Evolutionary conservation across 2,329 filamentous ascomycete species (phyloP).

Genomic region (Calonectria naviculata): DNA sequence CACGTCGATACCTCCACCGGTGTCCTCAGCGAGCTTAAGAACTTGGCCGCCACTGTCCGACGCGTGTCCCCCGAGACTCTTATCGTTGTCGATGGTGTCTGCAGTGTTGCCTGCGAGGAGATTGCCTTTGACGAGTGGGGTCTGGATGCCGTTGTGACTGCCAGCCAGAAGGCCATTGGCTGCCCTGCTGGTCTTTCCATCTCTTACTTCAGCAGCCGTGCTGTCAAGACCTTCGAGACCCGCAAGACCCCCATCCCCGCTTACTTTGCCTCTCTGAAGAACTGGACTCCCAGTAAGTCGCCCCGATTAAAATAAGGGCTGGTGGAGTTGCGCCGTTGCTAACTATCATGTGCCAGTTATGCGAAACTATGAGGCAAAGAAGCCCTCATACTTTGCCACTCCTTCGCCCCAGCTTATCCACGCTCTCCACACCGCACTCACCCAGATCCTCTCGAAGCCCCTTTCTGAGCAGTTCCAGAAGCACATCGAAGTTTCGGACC

Average conservation of each 20-base stretch:
- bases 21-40: constrained; percentile 90
- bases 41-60: constrained; percentile 84
- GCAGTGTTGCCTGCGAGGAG: constrained; percentile 96
- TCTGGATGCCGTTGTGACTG: constrained; percentile 91
- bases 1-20: constrained; percentile 98
- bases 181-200: constrained; percentile 95
- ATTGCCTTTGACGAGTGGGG: constrained; percentile 97
- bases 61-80: constrained; percentile 91
- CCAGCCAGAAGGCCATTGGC: constrained; percentile 96
- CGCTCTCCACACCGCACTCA: constrained; percentile 89
- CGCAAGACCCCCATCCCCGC: constrained; percentile 85
- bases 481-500: constrained; percentile 83
- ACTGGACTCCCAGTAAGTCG: constrained; percentile 88
- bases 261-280: constrained; percentile 97
- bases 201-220: constrained; percentile 90
- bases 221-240: constrained; percentile 82
- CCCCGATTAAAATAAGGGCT: background rate
- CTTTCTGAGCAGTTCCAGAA: constrained; percentile 84
- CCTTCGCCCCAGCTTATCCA: constrained; percentile 94
- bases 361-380: constrained; percentile 98
- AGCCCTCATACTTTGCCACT: constrained; percentile 97
- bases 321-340: constrained; percentile 10
- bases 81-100: constrained; percentile 94
- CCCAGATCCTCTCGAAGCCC: constrained; percentile 84
- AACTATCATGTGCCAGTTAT: constrained; percentile 71